Conservation (phyloP, 1,139 yeast genomes). For the Wickerhamomyces sp. region DNA sequence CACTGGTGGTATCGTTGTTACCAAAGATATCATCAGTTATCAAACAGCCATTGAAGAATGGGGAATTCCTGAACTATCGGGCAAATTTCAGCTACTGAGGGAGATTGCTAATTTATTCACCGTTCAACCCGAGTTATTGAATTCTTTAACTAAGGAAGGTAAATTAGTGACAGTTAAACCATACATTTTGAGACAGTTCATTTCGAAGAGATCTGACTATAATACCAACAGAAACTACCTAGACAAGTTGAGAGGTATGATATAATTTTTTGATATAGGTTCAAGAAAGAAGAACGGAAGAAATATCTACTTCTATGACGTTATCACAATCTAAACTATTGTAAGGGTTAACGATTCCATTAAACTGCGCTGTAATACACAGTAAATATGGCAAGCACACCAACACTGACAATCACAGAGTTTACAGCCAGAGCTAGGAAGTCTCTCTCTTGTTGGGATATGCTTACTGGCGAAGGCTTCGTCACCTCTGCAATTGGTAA, state of each 20-base stretch:
- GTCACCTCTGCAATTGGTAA: conserved; percentile 18
- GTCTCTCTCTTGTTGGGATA: conserved; percentile 7
- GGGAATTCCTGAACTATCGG: conserved; percentile 61
- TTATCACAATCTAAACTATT: too few species aligned
- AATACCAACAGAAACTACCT: conserved; percentile 42
- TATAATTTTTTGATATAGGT: too few species aligned
- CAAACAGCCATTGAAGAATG: conserved; percentile 71
- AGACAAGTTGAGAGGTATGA: conserved; percentile 35
- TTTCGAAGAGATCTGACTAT: conserved; percentile 68
- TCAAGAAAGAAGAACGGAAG: not conserved
- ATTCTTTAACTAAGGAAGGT: conserved; percentile 79
- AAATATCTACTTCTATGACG: not conserved
- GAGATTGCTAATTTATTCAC: conserved; percentile 85
- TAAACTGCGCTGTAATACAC: conserved; percentile 17
- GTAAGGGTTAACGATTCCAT: not conserved
- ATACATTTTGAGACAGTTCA: conserved; percentile 60
- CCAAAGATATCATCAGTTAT: conserved; percentile 78
- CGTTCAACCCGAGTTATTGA: conserved; percentile 69
- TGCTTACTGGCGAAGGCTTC: not conserved
- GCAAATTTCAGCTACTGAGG: conserved; percentile 64
- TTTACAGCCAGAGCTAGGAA: conserved; percentile 8
- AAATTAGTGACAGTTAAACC: conserved; percentile 68
- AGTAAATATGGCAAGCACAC: conserved; percentile 14
- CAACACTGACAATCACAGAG: conserved; percentile 6
- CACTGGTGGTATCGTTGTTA: conserved; percentile 79